These are phyloP conservation scores for Populus hybrid DNA, from an alignment of 441 rosid species.

Conservation along the genomic window DNA sequence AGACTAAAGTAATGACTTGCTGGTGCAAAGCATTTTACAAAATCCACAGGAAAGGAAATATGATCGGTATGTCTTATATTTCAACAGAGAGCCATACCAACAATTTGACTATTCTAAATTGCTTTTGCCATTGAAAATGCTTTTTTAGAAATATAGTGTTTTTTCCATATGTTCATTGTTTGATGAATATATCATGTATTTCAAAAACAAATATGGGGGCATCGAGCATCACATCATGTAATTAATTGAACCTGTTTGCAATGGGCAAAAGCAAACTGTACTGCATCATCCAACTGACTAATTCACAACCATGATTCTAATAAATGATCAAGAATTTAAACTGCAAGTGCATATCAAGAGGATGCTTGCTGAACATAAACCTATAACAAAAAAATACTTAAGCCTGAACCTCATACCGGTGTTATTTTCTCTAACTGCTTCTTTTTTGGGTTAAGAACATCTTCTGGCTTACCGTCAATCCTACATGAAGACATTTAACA, in stretches of 20 bases:
- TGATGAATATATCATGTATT: too few species aligned
- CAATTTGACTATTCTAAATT: too few species aligned
- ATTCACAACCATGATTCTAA: conserved; percentile 3
- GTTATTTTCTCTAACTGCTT: conserved; percentile 95
- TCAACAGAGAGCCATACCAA: neutral
- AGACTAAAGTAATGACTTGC: neutral
- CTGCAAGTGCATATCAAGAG: neutral
- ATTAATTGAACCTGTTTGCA: conserved; percentile 5
- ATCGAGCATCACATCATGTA: conserved; percentile 1
- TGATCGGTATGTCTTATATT: conserved; percentile 10
- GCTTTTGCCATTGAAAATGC: too few species aligned
- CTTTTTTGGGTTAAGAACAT: conserved; percentile 88
- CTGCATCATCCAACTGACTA: neutral
- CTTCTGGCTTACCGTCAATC: conserved; percentile 95
- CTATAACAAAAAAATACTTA: neutral
- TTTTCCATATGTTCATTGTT: too few species aligned
- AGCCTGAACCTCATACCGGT: conserved; percentile 47
- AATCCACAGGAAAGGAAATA: neutral
- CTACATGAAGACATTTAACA: conserved; percentile 28
- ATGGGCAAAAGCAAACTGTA: conserved; percentile 5
- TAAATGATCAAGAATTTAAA: neutral
- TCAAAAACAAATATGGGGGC: too few species aligned
- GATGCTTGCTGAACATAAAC: neutral
- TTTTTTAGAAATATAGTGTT: too few species aligned
- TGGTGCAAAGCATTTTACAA: neutral